A percentile compares a stretch with the other conserved stretches of the same genome.
Conservation (phyloP, 371 early-diverging fungal species). For the Mucor irregularis region DNA sequence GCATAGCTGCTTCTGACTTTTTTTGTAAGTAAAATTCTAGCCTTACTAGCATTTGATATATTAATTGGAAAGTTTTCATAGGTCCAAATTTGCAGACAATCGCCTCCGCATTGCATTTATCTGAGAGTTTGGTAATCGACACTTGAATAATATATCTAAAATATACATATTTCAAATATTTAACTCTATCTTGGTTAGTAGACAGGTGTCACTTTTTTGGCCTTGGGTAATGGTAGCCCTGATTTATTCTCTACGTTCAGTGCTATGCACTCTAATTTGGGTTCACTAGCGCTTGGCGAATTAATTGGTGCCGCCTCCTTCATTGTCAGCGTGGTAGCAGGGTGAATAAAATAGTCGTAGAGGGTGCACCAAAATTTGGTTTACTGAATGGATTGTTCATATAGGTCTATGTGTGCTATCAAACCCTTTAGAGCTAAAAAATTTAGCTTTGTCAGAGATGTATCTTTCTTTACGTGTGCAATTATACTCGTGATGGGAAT, state of each 20-base stretch:
- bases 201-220: slow-evolving; percentile 87
- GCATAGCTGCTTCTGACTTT: slow-evolving; percentile 74
- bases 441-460: slow-evolving; percentile 71
- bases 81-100: slow-evolving; percentile 70
- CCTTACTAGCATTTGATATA: no score
- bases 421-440: slow-evolving; percentile 65
- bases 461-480: slow-evolving; percentile 68
- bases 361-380: no score
- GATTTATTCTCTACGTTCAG: slow-evolving; percentile 82
- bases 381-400: no score
- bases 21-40: slow-evolving; percentile 49
- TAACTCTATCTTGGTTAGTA: no score
- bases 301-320: slow-evolving; percentile 81
- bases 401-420: slow-evolving; percentile 72
- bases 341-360: slow-evolving; percentile 19
- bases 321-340: slow-evolving; percentile 73
- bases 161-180: no score
- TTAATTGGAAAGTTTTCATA: no score
- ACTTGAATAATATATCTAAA: not conserved
- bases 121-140: slow-evolving; percentile 63
- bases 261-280: slow-evolving; percentile 73
- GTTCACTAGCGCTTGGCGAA: slow-evolving; percentile 80
- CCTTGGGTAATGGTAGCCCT: slow-evolving; percentile 87
- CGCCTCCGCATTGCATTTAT: slow-evolving; percentile 58
- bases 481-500: slow-evolving; percentile 59